These are phyloP conservation scores for Botrytis paeoniae DNA, from an alignment of 2,329 filamentous ascomycete species.

Conservation along the genomic window DNA sequence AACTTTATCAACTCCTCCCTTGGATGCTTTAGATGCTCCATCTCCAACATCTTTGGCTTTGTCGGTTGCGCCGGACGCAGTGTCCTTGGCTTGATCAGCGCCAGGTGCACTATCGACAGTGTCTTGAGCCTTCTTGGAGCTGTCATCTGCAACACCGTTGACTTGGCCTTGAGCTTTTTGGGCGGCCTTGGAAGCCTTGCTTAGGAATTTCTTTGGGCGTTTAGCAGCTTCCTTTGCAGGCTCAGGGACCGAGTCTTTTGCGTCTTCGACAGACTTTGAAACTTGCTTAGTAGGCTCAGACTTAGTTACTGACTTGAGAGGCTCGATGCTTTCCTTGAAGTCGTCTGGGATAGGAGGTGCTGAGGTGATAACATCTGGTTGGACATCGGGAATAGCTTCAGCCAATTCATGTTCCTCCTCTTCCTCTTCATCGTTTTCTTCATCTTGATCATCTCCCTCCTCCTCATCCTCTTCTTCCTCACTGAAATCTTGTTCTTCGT, in stretches of 20 bases:
- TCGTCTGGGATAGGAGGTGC: constrained; percentile 16
- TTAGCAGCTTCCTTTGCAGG: background rate
- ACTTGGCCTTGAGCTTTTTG: constrained; percentile 1
- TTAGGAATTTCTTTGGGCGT: constrained; percentile 18
- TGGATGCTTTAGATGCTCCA: background rate
- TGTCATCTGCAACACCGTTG: background rate
- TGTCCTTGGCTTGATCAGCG: background rate
- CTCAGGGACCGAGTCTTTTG: background rate
- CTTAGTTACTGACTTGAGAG: background rate
- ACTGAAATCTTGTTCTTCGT: constrained; percentile 3
- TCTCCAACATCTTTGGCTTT: constrained; percentile 4
- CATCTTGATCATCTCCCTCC: background rate
- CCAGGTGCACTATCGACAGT: background rate
- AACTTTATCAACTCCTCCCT: constrained; percentile 1
- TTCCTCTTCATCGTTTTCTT: constrained; percentile 6
- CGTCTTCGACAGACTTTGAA: background rate
- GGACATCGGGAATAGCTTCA: constrained; percentile 6
- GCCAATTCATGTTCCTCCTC: constrained; percentile 4
- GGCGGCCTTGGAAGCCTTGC: constrained; percentile 16
- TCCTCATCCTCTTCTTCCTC: constrained; percentile 11
- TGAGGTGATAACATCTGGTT: constrained; percentile 15
- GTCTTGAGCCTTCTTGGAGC: constrained; percentile 7
- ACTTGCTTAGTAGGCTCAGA: constrained; percentile 8
- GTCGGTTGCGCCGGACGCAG: background rate
- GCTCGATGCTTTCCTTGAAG: background rate